Evolutionary conservation across 768 basidiomycete species (phyloP).

Genomic region (Dacryopinax spathularia): DNA sequence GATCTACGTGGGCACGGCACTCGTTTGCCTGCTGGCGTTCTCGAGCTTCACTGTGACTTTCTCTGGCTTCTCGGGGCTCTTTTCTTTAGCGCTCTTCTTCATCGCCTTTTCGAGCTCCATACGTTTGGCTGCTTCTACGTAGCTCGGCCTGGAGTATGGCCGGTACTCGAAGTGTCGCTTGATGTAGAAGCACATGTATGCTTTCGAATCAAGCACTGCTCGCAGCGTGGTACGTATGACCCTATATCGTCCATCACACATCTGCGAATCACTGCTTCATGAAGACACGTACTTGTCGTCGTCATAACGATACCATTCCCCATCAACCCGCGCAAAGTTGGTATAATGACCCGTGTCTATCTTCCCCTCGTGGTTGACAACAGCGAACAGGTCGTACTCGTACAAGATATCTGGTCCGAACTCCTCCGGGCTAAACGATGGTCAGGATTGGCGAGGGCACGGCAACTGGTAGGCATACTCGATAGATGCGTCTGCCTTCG

Average conservation of each 20-base stretch:
- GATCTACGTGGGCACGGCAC: not conserved
- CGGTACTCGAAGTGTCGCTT: constrained; percentile 80
- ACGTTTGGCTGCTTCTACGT: constrained; percentile 29
- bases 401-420: constrained; percentile 47
- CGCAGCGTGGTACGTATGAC: constrained; percentile 58
- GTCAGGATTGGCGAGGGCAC: not conserved
- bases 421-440: not conserved
- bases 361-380: constrained; percentile 88
- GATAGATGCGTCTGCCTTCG: constrained; percentile 5
- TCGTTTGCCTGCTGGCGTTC: not conserved
- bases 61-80: constrained; percentile 33
- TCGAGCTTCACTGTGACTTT: not conserved
- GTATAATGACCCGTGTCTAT: constrained; percentile 93
- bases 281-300: constrained; percentile 65
- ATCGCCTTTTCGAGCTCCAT: constrained; percentile 24
- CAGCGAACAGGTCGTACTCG: constrained; percentile 82
- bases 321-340: constrained; percentile 66
- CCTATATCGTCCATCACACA: constrained; percentile 25
- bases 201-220: constrained; percentile 53
- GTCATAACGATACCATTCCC: constrained; percentile 94
- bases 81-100: constrained; percentile 50
- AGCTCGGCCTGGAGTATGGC: constrained; percentile 51
- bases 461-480: not conserved
- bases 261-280: not conserved
- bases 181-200: constrained; percentile 94